Evolutionary conservation across 257 asterid genomes (phyloP).

Genomic region (Prunella vulgaris): DNA sequence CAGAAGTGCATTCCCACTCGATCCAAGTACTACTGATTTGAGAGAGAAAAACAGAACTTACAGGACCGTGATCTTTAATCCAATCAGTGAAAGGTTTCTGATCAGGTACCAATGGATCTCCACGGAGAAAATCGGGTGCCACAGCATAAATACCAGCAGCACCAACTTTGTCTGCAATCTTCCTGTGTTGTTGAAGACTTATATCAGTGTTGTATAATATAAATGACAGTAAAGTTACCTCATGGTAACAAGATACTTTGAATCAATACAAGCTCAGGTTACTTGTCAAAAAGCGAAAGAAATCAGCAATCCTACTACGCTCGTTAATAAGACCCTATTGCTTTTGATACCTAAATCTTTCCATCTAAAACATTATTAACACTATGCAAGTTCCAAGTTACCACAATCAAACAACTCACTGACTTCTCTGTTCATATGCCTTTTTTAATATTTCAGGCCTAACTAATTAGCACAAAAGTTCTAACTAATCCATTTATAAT

Average conservation of each 20-base stretch:
- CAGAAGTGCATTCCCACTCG: background rate
- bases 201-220: background rate
- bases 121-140: slow-evolving; percentile 58
- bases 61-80: slow-evolving; percentile 61
- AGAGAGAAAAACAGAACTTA: slow-evolving; percentile 25
- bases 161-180: slow-evolving; percentile 63
- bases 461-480: background rate
- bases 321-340: too few species aligned
- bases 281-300: background rate
- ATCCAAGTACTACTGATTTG: background rate
- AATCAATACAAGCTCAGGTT: background rate
- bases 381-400: background rate
- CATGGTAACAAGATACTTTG: too few species aligned
- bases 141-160: slow-evolving; percentile 54
- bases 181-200: slow-evolving; percentile 30
- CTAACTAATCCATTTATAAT: background rate
- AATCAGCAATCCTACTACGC: background rate
- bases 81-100: slow-evolving; percentile 28
- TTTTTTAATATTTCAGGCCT: background rate
- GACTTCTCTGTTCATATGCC: background rate
- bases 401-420: background rate
- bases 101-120: slow-evolving; percentile 44
- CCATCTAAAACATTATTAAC: background rate
- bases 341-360: background rate
- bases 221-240: too few species aligned